phyloP scores from a whole-genome alignment of 352 stramenopile genomes.

The Achlya hypogyna region DNA sequence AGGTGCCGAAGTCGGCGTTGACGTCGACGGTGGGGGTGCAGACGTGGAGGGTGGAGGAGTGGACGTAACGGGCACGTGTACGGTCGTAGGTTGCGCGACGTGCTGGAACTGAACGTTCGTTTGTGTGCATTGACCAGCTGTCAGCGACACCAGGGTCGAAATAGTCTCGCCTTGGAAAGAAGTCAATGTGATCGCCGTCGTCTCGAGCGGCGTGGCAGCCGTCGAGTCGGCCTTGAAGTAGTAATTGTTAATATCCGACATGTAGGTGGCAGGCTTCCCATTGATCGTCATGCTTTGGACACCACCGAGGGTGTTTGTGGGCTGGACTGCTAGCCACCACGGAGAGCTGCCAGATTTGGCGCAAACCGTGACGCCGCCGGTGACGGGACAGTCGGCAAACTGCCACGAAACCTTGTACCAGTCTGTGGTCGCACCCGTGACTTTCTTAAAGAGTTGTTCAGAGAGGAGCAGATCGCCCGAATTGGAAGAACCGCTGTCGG shows the following conservation, averaged over 20 bases:
- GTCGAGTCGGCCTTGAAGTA: slow-evolving; percentile 22
- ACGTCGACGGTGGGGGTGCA: not conserved
- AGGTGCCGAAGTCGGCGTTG: not conserved
- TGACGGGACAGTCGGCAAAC: slow-evolving; percentile 44
- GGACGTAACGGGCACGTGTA: not conserved
- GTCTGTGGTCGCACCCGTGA: slow-evolving; percentile 27
- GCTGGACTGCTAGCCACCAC: slow-evolving; percentile 53
- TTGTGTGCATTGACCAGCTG: slow-evolving; percentile 26
- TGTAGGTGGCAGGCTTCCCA: slow-evolving; percentile 26
- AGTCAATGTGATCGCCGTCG: slow-evolving; percentile 26
- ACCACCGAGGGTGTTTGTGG: slow-evolving; percentile 39
- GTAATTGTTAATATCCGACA: slow-evolving; percentile 31
- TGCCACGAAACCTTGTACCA: slow-evolving; percentile 45
- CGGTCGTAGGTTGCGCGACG: not conserved
- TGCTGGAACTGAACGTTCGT: slow-evolving; percentile 26
- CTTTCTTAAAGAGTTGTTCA: slow-evolving; percentile 23
- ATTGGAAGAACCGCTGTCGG: slow-evolving; percentile 27
- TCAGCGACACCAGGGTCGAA: slow-evolving; percentile 23
- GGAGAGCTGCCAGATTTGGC: slow-evolving; percentile 55
- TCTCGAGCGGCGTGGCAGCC: slow-evolving; percentile 16
- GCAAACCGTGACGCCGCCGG: slow-evolving; percentile 49
- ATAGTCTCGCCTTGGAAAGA: slow-evolving; percentile 27
- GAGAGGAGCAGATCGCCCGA: slow-evolving; percentile 30
- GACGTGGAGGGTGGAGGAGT: not conserved
- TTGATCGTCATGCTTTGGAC: slow-evolving; percentile 40